Evolutionary conservation across 2,329 filamentous ascomycete genomes (phyloP), one percentile per base, ranked within the genome.

Genomic region (Geosmithia putterillii): DNA sequence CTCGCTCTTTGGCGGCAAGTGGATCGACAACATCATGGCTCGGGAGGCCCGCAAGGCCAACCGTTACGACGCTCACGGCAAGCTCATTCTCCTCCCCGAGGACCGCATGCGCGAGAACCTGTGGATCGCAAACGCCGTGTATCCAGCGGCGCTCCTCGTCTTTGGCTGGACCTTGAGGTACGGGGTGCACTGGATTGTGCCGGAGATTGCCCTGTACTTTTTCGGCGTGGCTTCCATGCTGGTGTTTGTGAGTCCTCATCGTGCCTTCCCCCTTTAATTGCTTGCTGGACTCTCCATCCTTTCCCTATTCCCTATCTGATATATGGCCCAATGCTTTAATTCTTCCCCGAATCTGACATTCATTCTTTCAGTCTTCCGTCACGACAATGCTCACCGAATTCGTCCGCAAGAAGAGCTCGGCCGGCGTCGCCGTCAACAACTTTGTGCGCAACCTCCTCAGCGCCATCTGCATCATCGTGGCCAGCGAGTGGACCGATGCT

Each of bases 341-440:
- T 25, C 23, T 10, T 25, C 10, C 10, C 10, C 10, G 23, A 25
- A 25, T 25, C 23, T 10, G 7, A 25, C 10, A 6, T 25, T 7
- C 23, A 6, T 25, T 25, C 10, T 25, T 25, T 25, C 25, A 66
- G 64, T 61, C 76, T 41, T 73, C 78, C 51, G 70, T 76, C 0
- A 88, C 84, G 0, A 92, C 86, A 0, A 88, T 92, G 83, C 66
- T 92, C 50, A 90, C 86, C 0, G 86, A 92, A 55, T 88, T 90
- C 55, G 81, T 90, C 70, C 83, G 83, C 14, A 71, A 76, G 37
- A 71, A 73, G 48, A 81, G 80, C 41, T 83, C 79, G 4, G 75
- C 75, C 10, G 85, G 84, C 1, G 83, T 90, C 3, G 86, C 86
- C 0, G 67, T 89, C 38, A 89, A 90, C 60, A 90, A 90, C 56